Base-by-base conservation (phyloP, 352 stramenopile genomes). In the Globisporangium iwayamae region DNA sequence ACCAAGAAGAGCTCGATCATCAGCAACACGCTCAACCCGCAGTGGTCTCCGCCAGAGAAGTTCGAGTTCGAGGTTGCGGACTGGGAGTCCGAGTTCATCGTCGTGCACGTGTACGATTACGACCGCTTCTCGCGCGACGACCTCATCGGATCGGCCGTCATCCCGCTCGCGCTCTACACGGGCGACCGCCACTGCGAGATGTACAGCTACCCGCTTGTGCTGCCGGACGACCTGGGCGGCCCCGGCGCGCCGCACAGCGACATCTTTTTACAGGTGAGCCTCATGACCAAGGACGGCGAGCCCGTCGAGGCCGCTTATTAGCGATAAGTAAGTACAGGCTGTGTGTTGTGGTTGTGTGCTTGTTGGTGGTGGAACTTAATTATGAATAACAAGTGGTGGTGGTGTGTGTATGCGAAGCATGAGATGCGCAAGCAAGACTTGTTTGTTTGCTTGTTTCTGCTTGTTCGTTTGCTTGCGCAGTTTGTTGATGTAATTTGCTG, bases 71-170 rank as follows among this genome's bases (percentile, higher is more conserved):
- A 78, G 56, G 39, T 93, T 41, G 63, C 73, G 20, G 72, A 87
- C 56, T 88, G 75, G 73, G 73, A 90, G 68, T 75, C 74, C 66
- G 58, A 87, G 63, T 90, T 89, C 51, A 66, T 93, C 32, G 56
- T 87, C 18, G 77, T 84, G 39, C 70, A 88, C 20, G 84, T 93
- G 34, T 91, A 76, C 66, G 80, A 93, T 72, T 82, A 93, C 74
- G 82, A 90, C 59, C 71, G 74, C 18, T 75, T 89, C 36, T 77
- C 65, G n/a, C 69, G 72, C 41, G 84, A 91, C 65, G 82, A 93
- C 63, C 72, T 93, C 53, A 81, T 93, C 51, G 84, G 82, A 50
- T 87, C 78, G 57, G 82, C 82, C 8, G 67, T 87, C 11, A 83
- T 91, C 34, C 83, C 83, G 25, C 69, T 91, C 25, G 70, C 76